A percentile compares a stretch with the other conserved stretches of the same genome.
These are phyloP conservation scores for Globisporangium barbulae DNA, from an alignment of 352 stramenopile species.

Conservation along the genomic window DNA sequence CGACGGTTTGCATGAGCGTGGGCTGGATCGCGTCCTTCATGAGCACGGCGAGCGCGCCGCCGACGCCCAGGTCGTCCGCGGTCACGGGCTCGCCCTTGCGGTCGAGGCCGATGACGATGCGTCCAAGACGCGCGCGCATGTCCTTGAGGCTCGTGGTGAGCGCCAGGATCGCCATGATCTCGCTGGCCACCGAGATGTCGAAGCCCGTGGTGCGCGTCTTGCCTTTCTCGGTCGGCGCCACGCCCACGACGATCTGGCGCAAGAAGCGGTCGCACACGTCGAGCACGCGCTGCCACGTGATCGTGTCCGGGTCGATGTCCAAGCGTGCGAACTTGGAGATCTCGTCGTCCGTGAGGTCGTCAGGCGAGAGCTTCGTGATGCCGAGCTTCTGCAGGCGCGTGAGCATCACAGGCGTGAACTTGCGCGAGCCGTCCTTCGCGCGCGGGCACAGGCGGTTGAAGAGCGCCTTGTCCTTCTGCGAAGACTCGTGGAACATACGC, in stretches of 20 bases:
- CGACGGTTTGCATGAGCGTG: constrained; percentile 98
- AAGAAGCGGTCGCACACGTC: constrained; percentile 98
- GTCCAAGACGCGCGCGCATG: constrained; percentile 91
- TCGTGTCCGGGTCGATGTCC: constrained; percentile 95
- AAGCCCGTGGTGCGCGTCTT: constrained; percentile 70
- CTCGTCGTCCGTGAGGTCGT: constrained; percentile 95
- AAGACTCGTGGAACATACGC: constrained; percentile 96
- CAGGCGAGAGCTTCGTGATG: constrained; percentile 89
- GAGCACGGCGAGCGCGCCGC: constrained; percentile 94
- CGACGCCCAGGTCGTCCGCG: constrained; percentile 96
- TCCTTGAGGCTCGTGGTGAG: constrained; percentile 94
- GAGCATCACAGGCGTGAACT: constrained; percentile 92
- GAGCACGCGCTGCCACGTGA: constrained; percentile 93
- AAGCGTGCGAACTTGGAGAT: constrained; percentile 91
- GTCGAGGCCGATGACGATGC: constrained; percentile 93
- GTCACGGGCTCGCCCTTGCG: constrained; percentile 88
- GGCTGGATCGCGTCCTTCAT: constrained; percentile 98
- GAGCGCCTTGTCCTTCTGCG: constrained; percentile 76
- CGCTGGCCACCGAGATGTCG: constrained; percentile 93
- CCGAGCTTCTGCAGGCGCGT: constrained; percentile 94
- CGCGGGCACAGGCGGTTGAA: constrained; percentile 83
- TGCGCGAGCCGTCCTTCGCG: constrained; percentile 76
- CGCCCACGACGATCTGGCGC: constrained; percentile 88
- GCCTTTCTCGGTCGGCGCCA: constrained; percentile 90
- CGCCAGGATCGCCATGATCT: constrained; percentile 98